Conservation (phyloP, 1,284 basidiomycete genomes). For the Puccinia polysora region DNA sequence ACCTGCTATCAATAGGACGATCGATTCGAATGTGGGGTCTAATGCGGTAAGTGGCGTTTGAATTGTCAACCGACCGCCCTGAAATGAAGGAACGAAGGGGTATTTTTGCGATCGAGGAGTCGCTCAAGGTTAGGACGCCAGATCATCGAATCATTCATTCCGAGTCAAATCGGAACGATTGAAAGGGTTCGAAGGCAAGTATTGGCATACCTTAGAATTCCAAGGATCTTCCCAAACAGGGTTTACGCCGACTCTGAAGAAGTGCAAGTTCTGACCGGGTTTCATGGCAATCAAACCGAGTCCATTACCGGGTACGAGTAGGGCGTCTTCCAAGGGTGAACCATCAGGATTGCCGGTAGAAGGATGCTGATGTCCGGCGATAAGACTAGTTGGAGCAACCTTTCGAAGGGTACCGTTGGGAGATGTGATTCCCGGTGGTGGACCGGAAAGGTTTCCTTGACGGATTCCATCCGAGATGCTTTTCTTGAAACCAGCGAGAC, state of each 20-base stretch:
- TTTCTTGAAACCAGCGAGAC: constrained; percentile 24
- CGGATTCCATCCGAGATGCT: constrained; percentile 14
- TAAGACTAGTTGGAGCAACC: no score
- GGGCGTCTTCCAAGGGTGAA: background rate
- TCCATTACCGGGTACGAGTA: constrained; percentile 23
- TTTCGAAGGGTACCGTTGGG: background rate
- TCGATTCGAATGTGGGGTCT: constrained; percentile 37
- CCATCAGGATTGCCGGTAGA: background rate
- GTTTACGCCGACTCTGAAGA: constrained; percentile 34
- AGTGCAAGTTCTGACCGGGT: constrained; percentile 32
- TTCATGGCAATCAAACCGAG: constrained; percentile 31
- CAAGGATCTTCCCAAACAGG: constrained; percentile 43
- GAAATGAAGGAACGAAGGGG: background rate
- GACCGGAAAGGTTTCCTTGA: background rate
- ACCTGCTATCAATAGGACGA: constrained; percentile 32
- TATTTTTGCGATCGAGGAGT: background rate
- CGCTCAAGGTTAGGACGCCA: background rate
- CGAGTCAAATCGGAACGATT: background rate
- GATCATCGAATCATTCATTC: no score
- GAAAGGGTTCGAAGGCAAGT: background rate
- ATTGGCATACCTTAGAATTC: constrained; percentile 29
- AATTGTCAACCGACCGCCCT: constrained; percentile 40
- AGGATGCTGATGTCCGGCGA: no score
- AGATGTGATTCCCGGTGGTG: background rate
- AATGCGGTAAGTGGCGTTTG: background rate